Evolutionary conservation across 306 rosid genomes (phyloP), one percentile per base, ranked within the genome.

Genomic region (Crataegus laevigata): DNA sequence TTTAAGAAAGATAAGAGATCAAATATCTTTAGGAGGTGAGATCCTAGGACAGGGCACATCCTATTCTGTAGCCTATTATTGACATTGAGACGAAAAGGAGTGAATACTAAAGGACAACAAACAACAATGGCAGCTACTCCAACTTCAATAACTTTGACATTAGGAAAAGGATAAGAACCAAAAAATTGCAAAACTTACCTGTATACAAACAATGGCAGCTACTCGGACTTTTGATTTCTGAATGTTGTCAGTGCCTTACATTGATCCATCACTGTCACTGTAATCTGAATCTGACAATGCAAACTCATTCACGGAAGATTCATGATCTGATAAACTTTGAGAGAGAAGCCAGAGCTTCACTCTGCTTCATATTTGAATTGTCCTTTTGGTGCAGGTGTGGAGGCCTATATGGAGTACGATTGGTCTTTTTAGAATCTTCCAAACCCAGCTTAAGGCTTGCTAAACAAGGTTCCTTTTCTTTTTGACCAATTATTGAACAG

Each of bases 261-360:
- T 84, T 54, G 89, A 82, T 57, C 87, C 93, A 74, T 94, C 99
- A 72, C 89, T 90, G 82, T 94, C 99, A 83, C 96, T 90, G 62
- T 85, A 84, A 76, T 94, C 99, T 11, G 99, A 94, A 84, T 94
- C 99, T 75, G 97, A 92, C 67, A 96, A 94, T 78, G 90, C 58
- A 76, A 66, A 76, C 84, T 87, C 88, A 79, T 68, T 74, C 12
- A 63, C 52, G 75, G 85, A 86, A 86, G 90, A 86, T 77, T 90
- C 97, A 11, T 59, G 80, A 77, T 87, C 89, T 51, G 84, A 84
- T 34, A 66, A 73, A 77, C 79, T 69, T 51, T 78, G 87, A 78
- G 80, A 78, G 87, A 78, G 80, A 78, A 82, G 74, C 62, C 64
- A 54, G 74, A 76, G 79, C 80, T 75, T 71, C 80, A 58, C 66